Conservation (phyloP, 306 rosid genomes). For the Prunus fruticosa region DNA sequence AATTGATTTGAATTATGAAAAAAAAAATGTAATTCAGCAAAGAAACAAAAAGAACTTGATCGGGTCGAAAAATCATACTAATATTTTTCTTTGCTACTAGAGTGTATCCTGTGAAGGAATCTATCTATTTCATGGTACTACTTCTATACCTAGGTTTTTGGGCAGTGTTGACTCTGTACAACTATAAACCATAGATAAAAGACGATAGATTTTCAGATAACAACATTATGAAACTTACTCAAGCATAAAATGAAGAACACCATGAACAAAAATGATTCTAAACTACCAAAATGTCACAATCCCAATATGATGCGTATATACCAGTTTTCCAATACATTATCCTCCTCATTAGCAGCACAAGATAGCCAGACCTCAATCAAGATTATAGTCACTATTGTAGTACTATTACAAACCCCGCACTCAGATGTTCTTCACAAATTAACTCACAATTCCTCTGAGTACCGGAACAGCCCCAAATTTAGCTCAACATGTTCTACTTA, state of each 20-base stretch:
- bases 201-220: too few relatives aligned
- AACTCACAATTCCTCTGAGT: background rate
- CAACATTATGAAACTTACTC: too few relatives aligned
- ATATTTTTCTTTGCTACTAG: background rate
- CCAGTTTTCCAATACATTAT: too few relatives aligned
- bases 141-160: background rate
- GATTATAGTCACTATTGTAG: background rate
- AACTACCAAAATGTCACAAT: too few relatives aligned
- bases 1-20: too few relatives aligned
- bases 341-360: background rate
- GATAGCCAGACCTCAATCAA: background rate
- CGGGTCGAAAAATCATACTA: background rate
- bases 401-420: background rate
- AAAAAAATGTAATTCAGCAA: background rate
- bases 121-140: background rate
- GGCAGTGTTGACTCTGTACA: too few relatives aligned
- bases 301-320: too few relatives aligned
- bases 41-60: background rate
- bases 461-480: background rate
- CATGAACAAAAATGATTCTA: too few relatives aligned
- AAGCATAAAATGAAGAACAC: too few relatives aligned
- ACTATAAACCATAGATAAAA: too few relatives aligned
- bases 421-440: background rate
- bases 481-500: too few relatives aligned
- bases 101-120: background rate